phyloP scores from a whole-genome alignment of 148 eudicot species.

The Vaccinium vitisidaea region DNA sequence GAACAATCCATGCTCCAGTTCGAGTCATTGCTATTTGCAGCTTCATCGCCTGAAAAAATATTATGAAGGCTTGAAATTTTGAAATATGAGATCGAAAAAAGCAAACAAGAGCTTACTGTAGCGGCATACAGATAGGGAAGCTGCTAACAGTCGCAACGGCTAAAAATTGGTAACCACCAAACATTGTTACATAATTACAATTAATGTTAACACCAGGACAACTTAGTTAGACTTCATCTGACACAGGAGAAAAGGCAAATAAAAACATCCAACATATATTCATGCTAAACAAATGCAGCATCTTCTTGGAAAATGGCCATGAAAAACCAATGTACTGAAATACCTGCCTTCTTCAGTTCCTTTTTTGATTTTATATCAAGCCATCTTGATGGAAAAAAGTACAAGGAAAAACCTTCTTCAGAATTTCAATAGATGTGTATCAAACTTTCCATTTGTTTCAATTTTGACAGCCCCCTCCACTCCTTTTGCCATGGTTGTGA shows the following conservation, averaged over 20 bases:
- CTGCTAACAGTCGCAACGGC: background rate
- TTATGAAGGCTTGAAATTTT: background rate
- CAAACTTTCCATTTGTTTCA: background rate
- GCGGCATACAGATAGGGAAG: background rate
- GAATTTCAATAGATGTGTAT: background rate
- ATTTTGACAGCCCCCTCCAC: background rate
- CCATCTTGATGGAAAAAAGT: background rate
- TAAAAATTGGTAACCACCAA: background rate
- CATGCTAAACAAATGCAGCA: background rate
- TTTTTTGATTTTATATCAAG: background rate
- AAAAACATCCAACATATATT: background rate
- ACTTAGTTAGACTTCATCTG: background rate
- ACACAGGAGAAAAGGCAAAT: background rate
- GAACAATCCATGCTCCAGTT: slow-evolving; percentile 81
- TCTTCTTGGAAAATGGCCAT: background rate
- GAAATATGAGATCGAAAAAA: background rate
- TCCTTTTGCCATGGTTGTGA: too few species aligned
- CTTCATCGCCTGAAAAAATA: slow-evolving; percentile 72
- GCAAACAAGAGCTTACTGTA: background rate
- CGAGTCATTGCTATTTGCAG: slow-evolving; percentile 67
- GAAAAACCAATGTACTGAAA: background rate
- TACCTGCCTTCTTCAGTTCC: background rate
- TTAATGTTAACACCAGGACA: background rate
- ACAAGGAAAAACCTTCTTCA: background rate
- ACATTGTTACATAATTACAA: background rate